Evolutionary conservation across 805 yeast genomes (phyloP).

Genomic region (Yarrowia porcina): DNA sequence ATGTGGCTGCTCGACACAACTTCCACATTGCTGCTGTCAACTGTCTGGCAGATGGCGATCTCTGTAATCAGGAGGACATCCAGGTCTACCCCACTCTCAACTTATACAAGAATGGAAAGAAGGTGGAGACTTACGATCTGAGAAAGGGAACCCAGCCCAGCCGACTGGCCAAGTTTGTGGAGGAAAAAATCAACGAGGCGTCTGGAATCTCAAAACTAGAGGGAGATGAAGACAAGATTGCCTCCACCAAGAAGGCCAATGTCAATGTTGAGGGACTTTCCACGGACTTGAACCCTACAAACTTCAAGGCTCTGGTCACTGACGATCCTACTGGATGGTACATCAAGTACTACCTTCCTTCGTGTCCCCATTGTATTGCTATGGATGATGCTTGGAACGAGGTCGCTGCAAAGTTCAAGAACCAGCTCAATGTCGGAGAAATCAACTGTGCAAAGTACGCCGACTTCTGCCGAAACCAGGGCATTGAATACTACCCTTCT

Average conservation of each 20-base stretch:
- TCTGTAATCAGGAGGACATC: constrained; percentile 68
- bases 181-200: constrained; percentile 1
- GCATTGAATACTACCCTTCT: constrained; percentile 34
- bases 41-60: constrained; percentile 82
- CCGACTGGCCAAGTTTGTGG: constrained; percentile 25
- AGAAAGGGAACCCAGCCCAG: constrained; percentile 23
- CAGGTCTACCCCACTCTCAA: constrained; percentile 66
- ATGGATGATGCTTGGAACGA: constrained; percentile 41
- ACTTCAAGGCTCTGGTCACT: constrained; percentile 40
- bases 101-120: constrained; percentile 48
- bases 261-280: constrained; percentile 41
- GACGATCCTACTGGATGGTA: constrained; percentile 42
- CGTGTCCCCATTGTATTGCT: constrained; percentile 41
- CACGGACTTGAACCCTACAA: constrained; percentile 33
- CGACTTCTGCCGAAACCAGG: constrained; percentile 38
- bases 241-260: constrained; percentile 18
- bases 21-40: constrained; percentile 69
- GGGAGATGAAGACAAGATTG: constrained; percentile 25
- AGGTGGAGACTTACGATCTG: constrained; percentile 31
- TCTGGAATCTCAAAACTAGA: constrained; percentile 12
- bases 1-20: constrained; percentile 43
- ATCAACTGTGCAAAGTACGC: constrained; percentile 41
- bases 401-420: constrained; percentile 37
- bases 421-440: constrained; percentile 41
- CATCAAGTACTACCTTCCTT: constrained; percentile 43